A percentile compares a stretch with the other conserved stretches of the same genome.
Conservation (phyloP, 2,329 filamentous ascomycete genomes). For the Fusarium clavum region DNA sequence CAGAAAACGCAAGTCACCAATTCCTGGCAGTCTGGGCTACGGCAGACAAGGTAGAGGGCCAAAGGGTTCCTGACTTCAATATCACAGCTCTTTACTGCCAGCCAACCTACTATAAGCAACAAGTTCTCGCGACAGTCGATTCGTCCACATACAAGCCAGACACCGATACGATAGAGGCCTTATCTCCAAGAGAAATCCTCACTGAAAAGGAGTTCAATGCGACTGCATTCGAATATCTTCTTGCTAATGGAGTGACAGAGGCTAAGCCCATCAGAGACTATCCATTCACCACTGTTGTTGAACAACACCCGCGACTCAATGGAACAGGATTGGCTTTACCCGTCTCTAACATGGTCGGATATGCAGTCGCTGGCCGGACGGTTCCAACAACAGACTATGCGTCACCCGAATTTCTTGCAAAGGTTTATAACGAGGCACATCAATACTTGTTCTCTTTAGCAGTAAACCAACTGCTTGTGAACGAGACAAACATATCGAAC, state of each 20-base stretch:
- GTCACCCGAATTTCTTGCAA: background rate
- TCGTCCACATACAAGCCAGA: slow-evolving; percentile 18
- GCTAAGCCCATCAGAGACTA: slow-evolving; percentile 34
- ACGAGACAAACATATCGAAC: slow-evolving; percentile 22
- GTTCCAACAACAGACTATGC: slow-evolving; percentile 3
- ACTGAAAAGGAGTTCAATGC: slow-evolving; percentile 49
- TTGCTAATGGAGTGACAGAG: slow-evolving; percentile 45
- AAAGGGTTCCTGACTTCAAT: slow-evolving; percentile 9
- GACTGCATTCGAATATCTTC: slow-evolving; percentile 50
- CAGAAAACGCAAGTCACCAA: slow-evolving; percentile 49
- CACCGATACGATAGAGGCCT: background rate
- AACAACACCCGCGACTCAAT: slow-evolving; percentile 42
- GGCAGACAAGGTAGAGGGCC: background rate
- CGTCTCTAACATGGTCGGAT: slow-evolving; percentile 50
- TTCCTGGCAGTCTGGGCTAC: slow-evolving; percentile 51
- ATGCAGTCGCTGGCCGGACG: slow-evolving; percentile 45
- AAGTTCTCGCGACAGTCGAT: slow-evolving; percentile 55
- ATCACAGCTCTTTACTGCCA: slow-evolving; percentile 58
- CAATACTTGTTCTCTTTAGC: slow-evolving; percentile 50
- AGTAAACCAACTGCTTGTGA: slow-evolving; percentile 20
- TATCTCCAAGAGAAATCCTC: slow-evolving; percentile 27
- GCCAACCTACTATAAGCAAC: slow-evolving; percentile 59
- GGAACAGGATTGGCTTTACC: slow-evolving; percentile 31
- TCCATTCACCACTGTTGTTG: slow-evolving; percentile 39
- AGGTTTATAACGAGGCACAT: slow-evolving; percentile 44